Percentiles rank a stretch among this genome's conserved stretches.
Evolutionary conservation across 371 early-diverging fungal genomes (phyloP).

Genomic region (Rhizopus sp.): DNA sequence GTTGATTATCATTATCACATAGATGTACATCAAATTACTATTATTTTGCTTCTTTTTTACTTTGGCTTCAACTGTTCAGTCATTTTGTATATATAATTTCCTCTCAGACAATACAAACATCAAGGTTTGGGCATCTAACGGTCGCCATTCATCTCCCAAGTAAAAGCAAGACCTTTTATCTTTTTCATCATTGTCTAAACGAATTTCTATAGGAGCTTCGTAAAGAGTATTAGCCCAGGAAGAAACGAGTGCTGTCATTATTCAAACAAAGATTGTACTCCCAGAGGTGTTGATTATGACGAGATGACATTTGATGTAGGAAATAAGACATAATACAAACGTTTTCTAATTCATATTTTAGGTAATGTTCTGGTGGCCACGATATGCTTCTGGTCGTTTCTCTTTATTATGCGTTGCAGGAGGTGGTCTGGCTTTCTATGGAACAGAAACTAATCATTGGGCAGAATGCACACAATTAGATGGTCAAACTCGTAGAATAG

Average conservation of each 20-base stretch:
- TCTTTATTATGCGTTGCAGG: constrained; percentile 7
- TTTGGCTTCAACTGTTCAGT: neutral
- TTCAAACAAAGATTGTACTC: constrained; percentile 10
- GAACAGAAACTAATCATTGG: constrained; percentile 2
- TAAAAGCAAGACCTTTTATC: too few species aligned
- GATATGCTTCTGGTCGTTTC: neutral
- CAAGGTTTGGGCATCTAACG: too few species aligned
- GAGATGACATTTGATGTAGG: constrained; percentile 8
- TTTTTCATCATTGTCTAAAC: too few species aligned
- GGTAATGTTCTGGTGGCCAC: constrained; percentile 1
- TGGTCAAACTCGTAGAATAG: neutral
- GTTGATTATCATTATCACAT: too few species aligned
- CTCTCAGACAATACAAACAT: too few species aligned
- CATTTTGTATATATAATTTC: neutral
- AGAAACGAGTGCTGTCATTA: constrained; percentile 15
- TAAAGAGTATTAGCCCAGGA: neutral
- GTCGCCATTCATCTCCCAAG: too few species aligned
- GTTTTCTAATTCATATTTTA: neutral
- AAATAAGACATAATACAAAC: neutral
- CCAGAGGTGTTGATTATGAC: constrained; percentile 1
- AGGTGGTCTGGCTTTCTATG: constrained; percentile 8
- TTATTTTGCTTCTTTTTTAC: neutral
- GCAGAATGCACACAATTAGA: neutral
- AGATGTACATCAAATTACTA: neutral
- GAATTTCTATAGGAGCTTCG: constrained; percentile 4